Conservation (phyloP, 1,284 basidiomycete species). For the Boletus mariae region DNA sequence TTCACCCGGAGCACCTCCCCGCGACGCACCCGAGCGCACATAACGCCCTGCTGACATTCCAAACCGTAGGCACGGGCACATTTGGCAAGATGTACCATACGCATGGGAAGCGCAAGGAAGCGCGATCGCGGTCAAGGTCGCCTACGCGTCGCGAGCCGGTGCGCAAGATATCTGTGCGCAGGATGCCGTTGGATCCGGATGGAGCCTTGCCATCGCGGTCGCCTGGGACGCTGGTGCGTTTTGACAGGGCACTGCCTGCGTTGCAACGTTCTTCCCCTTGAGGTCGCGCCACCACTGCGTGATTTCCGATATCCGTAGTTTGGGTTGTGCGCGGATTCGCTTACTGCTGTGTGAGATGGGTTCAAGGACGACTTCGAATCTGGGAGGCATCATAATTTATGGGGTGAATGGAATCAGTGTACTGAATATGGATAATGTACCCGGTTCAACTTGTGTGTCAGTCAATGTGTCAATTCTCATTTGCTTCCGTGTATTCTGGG, state of each 20-base stretch:
- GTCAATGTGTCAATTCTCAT: too few species aligned
- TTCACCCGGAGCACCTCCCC: conserved; percentile 33
- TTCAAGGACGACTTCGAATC: too few species aligned
- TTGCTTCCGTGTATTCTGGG: too few species aligned
- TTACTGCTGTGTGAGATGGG: background rate
- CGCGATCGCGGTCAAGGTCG: background rate
- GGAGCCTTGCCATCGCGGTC: background rate
- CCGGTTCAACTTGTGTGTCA: too few species aligned
- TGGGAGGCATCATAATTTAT: background rate
- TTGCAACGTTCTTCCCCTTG: background rate
- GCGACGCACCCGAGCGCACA: conserved; percentile 41
- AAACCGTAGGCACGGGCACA: conserved; percentile 11
- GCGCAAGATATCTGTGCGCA: background rate
- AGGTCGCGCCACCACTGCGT: background rate
- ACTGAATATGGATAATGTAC: background rate
- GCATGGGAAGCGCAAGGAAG: conserved; percentile 3
- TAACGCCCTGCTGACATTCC: conserved; percentile 28
- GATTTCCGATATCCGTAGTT: background rate
- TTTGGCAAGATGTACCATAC: conserved; percentile 13
- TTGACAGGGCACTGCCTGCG: background rate
- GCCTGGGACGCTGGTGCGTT: background rate
- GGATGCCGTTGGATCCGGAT: background rate
- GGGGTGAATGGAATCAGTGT: background rate
- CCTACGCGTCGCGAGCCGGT: background rate
- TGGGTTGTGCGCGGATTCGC: background rate